Base-by-base conservation (phyloP, 2,329 filamentous ascomycete species). In the Amesomyces nigricolor region DNA sequence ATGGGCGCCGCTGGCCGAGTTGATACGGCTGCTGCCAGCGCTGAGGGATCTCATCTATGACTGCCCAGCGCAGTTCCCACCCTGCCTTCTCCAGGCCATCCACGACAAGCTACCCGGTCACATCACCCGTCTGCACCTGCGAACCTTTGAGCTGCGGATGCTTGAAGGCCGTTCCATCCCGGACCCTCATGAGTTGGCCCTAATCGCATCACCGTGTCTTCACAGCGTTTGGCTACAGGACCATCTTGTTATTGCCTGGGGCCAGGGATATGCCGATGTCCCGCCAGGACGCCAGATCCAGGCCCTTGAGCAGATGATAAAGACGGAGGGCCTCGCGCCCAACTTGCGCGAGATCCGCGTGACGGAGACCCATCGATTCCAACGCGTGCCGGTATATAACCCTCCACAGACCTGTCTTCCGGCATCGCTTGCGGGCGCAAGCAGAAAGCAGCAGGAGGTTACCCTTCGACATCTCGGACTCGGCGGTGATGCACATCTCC, bases 1-100 rank as follows among this genome's bases (percentile, higher is more conserved):
- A 46, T 52, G 50, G 50, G 3, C 17, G 32, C 50, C 30, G 14
- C 50, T 52, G 42, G 50, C 50, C 16, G 50, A 46, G 7, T 19
- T 52, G 42, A 8, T 52, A 4, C 10, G 32, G 39, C 50, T 29
- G 4, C 14, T 52, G 14, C 50, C 50, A 22, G 50, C 11, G 26
- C 43, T 52, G 50, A 39, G 7, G 7, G 50, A 52, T 40, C 19
- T 52, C 17, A 40, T 40, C 16, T 46, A 46, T 40, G 19, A 46
- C 9, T 52, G 42, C n/a, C 50, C 50, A 3, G 16, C 42, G 11
- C 50, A 52, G 50, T 46, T 52, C 17, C 50, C 50, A 5, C 50
- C 42, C 19, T 52, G 50, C 7, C 38, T 52, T 37, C 14, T 52
- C 8, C 16, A 46, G 32, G 42, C 32, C 32, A 11, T 46, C 32